phyloP scores from a whole-genome alignment of 257 asterid species.

The Avicennia marina region DNA sequence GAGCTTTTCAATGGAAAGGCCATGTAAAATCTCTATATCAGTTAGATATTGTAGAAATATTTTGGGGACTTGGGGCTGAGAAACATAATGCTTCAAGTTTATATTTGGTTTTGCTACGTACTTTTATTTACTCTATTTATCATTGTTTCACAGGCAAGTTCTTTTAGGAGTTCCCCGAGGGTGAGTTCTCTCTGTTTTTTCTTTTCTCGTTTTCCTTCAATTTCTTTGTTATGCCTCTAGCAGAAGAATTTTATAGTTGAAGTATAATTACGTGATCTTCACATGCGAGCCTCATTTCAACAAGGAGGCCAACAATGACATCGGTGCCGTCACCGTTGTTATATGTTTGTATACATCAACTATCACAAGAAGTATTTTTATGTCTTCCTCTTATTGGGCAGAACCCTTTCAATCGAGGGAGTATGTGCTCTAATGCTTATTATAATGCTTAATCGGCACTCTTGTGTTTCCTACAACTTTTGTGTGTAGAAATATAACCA shows the following conservation, averaged over 20 bases:
- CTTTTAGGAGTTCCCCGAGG: slow-evolving; percentile 38
- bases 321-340: too few species aligned
- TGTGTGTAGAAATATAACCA: slow-evolving; percentile 46
- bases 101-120: slow-evolving; percentile 8
- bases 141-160: slow-evolving; percentile 45
- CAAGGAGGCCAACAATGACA: background rate
- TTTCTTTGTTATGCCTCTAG: background rate
- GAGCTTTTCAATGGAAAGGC: slow-evolving; percentile 14
- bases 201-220: too few species aligned
- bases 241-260: background rate
- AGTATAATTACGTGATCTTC: background rate
- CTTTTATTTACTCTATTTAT: slow-evolving; percentile 11
- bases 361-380: too few species aligned
- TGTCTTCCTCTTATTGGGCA: too few species aligned
- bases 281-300: background rate
- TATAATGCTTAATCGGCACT: background rate
- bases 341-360: too few species aligned
- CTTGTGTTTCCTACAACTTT: slow-evolving; percentile 14
- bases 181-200: slow-evolving; percentile 28
- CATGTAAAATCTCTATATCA: background rate
- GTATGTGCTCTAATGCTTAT: too few species aligned
- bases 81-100: background rate
- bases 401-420: too few species aligned
- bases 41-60: background rate
- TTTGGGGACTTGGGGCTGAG: too few species aligned